Evolutionary conservation across 345 rosid genomes (phyloP).

Genomic region (Corchorus olitorius): DNA sequence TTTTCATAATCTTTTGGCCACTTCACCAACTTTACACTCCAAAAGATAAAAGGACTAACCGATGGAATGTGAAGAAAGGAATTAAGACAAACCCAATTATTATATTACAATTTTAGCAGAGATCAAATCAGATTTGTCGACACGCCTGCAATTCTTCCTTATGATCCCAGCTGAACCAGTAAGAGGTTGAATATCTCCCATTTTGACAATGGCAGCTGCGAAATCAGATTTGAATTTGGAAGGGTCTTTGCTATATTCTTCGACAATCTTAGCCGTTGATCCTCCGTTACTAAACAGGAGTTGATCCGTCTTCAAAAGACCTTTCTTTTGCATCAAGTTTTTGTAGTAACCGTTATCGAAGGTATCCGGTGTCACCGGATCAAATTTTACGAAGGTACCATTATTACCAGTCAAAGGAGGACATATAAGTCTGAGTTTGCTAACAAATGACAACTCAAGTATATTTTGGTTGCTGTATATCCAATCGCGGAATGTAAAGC

Average conservation of each 20-base stretch:
- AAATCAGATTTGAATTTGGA: slow-evolving; percentile 37
- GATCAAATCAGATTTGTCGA: slow-evolving; percentile 24
- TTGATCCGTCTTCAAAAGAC: slow-evolving; percentile 56
- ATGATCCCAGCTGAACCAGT: slow-evolving; percentile 45
- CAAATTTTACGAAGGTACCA: slow-evolving; percentile 39
- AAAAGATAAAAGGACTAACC: not conserved
- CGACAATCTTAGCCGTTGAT: slow-evolving; percentile 45
- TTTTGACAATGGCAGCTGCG: slow-evolving; percentile 49
- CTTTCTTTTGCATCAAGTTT: slow-evolving; percentile 52
- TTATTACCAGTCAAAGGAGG: slow-evolving; percentile 30
- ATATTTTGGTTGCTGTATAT: slow-evolving; percentile 47
- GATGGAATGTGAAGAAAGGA: not conserved
- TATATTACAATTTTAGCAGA: not conserved
- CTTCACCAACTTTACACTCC: not conserved
- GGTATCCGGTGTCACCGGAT: slow-evolving; percentile 49
- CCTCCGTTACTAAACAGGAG: slow-evolving; percentile 26
- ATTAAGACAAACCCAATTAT: not conserved
- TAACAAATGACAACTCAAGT: slow-evolving; percentile 47
- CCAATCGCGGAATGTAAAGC: slow-evolving; percentile 43
- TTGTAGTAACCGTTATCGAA: slow-evolving; percentile 62
- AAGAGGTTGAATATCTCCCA: slow-evolving; percentile 45
- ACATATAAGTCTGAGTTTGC: slow-evolving; percentile 44
- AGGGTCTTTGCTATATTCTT: slow-evolving; percentile 37
- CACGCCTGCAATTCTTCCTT: slow-evolving; percentile 34
- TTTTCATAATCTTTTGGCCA: no score